phyloP scores from a whole-genome alignment of 2,329 filamentous ascomycete genomes.

The Teratosphaeria zuluensis region DNA sequence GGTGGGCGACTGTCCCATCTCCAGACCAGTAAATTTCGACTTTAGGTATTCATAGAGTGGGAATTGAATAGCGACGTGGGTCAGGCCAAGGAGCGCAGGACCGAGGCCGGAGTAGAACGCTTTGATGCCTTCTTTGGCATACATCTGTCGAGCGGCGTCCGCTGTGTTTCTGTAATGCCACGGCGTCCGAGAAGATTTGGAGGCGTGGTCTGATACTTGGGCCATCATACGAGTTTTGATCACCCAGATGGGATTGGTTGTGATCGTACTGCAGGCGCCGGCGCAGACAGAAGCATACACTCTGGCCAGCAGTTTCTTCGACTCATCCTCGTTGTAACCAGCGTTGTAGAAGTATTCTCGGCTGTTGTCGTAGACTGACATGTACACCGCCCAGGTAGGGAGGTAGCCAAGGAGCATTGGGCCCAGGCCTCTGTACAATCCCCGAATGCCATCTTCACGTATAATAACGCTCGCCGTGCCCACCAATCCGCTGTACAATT shows the following conservation, averaged over 20 bases:
- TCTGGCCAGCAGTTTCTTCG: slow-evolving; percentile 51
- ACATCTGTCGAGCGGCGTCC: slow-evolving; percentile 95
- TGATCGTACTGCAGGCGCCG: slow-evolving; percentile 83
- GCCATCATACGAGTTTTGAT: slow-evolving; percentile 99
- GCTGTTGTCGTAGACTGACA: slow-evolving; percentile 88
- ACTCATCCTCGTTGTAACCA: slow-evolving; percentile 49
- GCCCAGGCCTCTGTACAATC: slow-evolving; percentile 85
- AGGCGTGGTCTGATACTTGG: slow-evolving; percentile 56
- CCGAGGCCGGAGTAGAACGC: slow-evolving; percentile 95
- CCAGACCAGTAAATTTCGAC: slow-evolving; percentile 76
- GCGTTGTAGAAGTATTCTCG: slow-evolving; percentile 63
- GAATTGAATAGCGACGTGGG: slow-evolving; percentile 95
- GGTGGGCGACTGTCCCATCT: slow-evolving; percentile 64
- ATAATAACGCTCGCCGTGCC: slow-evolving; percentile 82
- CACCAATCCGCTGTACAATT: slow-evolving; percentile 72
- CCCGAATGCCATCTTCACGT: slow-evolving; percentile 75
- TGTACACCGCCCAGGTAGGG: slow-evolving; percentile 96
- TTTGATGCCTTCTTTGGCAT: slow-evolving; percentile 71
- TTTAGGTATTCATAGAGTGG: slow-evolving; percentile 93
- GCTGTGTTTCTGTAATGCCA: slow-evolving; percentile 89
- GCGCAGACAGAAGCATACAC: slow-evolving; percentile 86
- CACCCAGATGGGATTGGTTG: slow-evolving; percentile 97
- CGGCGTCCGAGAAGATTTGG: slow-evolving; percentile 50
- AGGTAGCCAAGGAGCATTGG: slow-evolving; percentile 93
- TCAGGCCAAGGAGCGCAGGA: slow-evolving; percentile 80